phyloP scores from a whole-genome alignment of 1,139 yeast species.

The Saccharomyces hybrid region DNA sequence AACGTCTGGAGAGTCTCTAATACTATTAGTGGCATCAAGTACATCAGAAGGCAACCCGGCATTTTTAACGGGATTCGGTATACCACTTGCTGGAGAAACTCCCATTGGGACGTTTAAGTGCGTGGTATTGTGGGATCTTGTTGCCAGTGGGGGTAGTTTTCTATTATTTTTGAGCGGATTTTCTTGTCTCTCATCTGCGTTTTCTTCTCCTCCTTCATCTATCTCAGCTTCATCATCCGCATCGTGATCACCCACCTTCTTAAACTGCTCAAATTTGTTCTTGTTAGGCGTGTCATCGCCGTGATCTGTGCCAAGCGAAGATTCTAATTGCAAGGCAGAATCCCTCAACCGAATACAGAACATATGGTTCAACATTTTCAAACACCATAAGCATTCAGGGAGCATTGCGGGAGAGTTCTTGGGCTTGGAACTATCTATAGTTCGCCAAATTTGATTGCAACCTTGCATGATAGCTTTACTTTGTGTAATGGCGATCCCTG shows the following conservation, averaged over 20 bases:
- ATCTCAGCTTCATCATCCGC: not conserved
- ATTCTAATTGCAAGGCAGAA: slow-evolving; percentile 34
- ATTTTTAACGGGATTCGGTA: not conserved
- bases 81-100: slow-evolving; percentile 2
- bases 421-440: slow-evolving; percentile 14
- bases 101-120: not conserved
- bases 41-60: not conserved
- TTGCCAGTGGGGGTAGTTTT: not conserved
- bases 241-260: slow-evolving; percentile 27
- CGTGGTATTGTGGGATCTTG: not conserved
- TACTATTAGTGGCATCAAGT: not conserved
- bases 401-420: slow-evolving; percentile 41
- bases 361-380: slow-evolving; percentile 50
- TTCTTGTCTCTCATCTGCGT: not conserved
- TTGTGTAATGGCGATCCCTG: slow-evolving; percentile 30
- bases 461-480: slow-evolving; percentile 20
- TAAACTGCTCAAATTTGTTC: slow-evolving; percentile 43
- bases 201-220: slow-evolving; percentile 10
- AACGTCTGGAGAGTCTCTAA: not conserved
- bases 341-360: slow-evolving; percentile 42
- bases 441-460: slow-evolving; percentile 26
- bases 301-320: slow-evolving; percentile 45
- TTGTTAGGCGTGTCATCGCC: slow-evolving; percentile 50
- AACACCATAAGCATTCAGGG: slow-evolving; percentile 56
- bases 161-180: not conserved